Conservation (phyloP, 192 early-diverging fungal species). For the Linnemannia zychae region DNA sequence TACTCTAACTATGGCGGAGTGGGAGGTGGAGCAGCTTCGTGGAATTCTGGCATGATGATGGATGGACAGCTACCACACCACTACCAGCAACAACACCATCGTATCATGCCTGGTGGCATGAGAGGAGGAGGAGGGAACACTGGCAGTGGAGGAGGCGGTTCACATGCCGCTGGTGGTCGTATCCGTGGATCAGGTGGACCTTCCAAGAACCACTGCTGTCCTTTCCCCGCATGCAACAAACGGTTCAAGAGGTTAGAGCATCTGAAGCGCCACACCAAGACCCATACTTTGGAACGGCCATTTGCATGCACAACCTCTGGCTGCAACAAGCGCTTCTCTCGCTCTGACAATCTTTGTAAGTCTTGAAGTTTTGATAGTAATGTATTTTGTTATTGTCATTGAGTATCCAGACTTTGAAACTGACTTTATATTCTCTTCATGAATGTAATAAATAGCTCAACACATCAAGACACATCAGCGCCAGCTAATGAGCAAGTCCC, state of each 20-base stretch:
- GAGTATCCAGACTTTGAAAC: no score
- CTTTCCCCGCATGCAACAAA: constrained; percentile 57
- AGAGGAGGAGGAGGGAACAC: neutral
- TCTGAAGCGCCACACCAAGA: constrained; percentile 85
- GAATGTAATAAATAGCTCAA: constrained; percentile 28
- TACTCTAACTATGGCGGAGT: neutral
- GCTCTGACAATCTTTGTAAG: constrained; percentile 77
- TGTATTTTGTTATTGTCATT: no score
- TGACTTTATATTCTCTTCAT: neutral
- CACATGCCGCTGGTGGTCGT: neutral
- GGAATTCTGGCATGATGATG: neutral
- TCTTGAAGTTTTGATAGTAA: neutral
- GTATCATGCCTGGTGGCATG: neutral
- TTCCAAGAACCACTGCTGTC: constrained; percentile 55
- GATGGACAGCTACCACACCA: neutral
- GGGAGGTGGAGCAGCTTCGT: neutral
- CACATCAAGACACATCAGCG: constrained; percentile 55
- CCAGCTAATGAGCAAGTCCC: constrained; percentile 42
- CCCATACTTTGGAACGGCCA: constrained; percentile 80
- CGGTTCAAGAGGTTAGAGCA: constrained; percentile 86
- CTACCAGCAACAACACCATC: constrained; percentile 17
- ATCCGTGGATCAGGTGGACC: constrained; percentile 16
- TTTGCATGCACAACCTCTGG: constrained; percentile 74
- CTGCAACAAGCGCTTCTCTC: constrained; percentile 85
- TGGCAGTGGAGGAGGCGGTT: neutral